Evolutionary conservation across 208 protist species (phyloP).

Genomic region (Leptomonas seymouri): DNA sequence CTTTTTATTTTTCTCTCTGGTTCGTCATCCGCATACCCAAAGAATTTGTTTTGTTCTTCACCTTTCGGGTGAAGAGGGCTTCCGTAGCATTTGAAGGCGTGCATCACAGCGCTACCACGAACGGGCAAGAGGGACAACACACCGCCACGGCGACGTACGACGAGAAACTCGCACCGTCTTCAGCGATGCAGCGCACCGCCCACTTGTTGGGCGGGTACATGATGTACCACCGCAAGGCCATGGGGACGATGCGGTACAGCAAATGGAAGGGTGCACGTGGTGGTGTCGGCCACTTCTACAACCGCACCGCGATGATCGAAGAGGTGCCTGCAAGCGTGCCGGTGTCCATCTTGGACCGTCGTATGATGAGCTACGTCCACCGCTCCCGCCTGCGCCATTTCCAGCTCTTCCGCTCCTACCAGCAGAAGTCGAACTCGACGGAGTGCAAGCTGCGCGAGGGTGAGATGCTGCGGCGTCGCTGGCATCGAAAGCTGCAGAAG

Average conservation of each 20-base stretch:
- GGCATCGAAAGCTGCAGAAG: slow-evolving; percentile 83
- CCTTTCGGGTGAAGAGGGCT: too few relatives aligned
- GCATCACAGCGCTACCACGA: too few relatives aligned
- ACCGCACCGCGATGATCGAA: slow-evolving; percentile 82
- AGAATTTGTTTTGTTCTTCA: too few relatives aligned
- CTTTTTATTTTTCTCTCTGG: not conserved
- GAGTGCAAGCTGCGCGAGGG: slow-evolving; percentile 86
- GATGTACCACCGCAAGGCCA: slow-evolving; percentile 90
- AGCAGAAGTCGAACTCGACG: slow-evolving; percentile 87
- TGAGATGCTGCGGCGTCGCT: slow-evolving; percentile 85
- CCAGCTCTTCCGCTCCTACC: slow-evolving; percentile 90
- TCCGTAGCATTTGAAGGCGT: too few relatives aligned
- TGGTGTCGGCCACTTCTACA: slow-evolving; percentile 87
- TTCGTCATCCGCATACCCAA: too few relatives aligned
- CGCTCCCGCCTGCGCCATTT: slow-evolving; percentile 82
- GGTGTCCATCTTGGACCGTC: slow-evolving; percentile 76
- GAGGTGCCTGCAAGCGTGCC: slow-evolving; percentile 72
- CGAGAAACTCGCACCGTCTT: not conserved
- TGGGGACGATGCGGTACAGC: slow-evolving; percentile 89
- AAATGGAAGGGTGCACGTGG: slow-evolving; percentile 78
- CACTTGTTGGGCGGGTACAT: slow-evolving; percentile 70
- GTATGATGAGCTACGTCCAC: slow-evolving; percentile 91
- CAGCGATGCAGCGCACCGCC: slow-evolving; percentile 51
- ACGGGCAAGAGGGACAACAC: not conserved
- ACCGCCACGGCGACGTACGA: too few relatives aligned